phyloP scores from a whole-genome alignment of 1,284 basidiomycete species.

The Veloboletus limbatus region DNA sequence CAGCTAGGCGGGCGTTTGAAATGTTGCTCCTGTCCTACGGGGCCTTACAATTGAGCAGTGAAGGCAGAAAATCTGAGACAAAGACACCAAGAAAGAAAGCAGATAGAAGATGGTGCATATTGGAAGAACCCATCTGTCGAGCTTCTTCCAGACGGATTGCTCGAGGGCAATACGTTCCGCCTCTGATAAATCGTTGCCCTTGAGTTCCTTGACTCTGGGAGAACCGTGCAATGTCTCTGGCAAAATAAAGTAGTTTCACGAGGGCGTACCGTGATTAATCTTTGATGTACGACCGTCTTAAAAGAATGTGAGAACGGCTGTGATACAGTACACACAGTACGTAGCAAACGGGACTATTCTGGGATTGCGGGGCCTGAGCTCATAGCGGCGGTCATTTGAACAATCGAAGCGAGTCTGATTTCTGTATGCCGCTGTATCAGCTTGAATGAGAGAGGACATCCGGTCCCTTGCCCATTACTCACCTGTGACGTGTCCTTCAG shows the following conservation, averaged over 20 bases:
- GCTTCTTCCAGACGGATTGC: constrained; percentile 43
- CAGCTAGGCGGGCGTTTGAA: constrained; percentile 58
- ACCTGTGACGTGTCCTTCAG: constrained; percentile 1
- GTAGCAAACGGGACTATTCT: not conserved
- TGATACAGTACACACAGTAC: too few species aligned
- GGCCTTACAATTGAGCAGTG: not conserved
- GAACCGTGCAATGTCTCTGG: not conserved
- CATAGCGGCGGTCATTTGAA: not conserved
- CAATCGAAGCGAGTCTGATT: constrained; percentile 1
- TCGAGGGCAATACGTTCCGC: constrained; percentile 30
- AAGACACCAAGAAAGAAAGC: constrained; percentile 48
- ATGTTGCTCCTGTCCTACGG: constrained; percentile 45
- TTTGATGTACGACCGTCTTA: not conserved
- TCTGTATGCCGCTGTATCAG: too few species aligned
- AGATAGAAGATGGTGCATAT: constrained; percentile 49
- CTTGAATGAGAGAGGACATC: too few species aligned
- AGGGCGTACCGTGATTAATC: not conserved
- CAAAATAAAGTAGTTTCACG: too few species aligned
- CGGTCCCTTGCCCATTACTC: constrained; percentile 1
- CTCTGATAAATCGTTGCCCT: constrained; percentile 14
- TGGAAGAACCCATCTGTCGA: constrained; percentile 48
- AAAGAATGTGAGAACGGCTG: not conserved
- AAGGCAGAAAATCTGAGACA: not conserved
- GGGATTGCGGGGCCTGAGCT: too few species aligned
- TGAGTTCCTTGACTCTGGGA: constrained; percentile 10